These are phyloP conservation scores for Notholithocarpus densiflorus DNA, from an alignment of 306 rosid genomes.

Conservation along the genomic window DNA sequence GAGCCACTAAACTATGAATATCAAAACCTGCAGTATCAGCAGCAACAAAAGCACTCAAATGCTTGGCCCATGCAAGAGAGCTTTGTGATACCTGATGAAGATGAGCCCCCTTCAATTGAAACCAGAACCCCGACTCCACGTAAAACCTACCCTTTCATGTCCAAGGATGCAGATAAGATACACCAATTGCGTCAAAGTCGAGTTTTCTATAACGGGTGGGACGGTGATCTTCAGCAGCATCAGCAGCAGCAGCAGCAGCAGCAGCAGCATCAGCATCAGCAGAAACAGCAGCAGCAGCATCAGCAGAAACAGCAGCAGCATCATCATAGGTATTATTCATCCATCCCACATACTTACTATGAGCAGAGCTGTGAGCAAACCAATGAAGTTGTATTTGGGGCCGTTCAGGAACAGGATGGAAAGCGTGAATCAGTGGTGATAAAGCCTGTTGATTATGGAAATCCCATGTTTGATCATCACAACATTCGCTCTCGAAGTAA, in stretches of 20 bases:
- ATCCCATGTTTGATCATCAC: conserved; percentile 46
- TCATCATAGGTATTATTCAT: conserved; percentile 58
- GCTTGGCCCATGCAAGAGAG: conserved; percentile 89
- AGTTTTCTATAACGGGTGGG: conserved; percentile 72
- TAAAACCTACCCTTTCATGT: conserved; percentile 86
- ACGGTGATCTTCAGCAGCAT: conserved; percentile 50
- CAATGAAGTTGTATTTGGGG: conserved; percentile 77
- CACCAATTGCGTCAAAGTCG: conserved; percentile 71
- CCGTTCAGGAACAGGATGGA: conserved; percentile 69
- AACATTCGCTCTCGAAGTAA: conserved; percentile 44
- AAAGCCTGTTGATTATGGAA: conserved; percentile 65
- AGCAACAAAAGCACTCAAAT: conserved; percentile 45
- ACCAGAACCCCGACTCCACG: conserved; percentile 77
- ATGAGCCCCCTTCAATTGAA: conserved; percentile 81
- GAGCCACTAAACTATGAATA: conserved; percentile 37
- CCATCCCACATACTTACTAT: conserved; percentile 60
- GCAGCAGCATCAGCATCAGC: too few species aligned
- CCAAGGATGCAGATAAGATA: conserved; percentile 73
- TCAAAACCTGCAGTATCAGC: conserved; percentile 39
- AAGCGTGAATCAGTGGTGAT: conserved; percentile 41
- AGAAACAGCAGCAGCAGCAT: conserved; percentile 1
- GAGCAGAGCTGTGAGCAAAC: conserved; percentile 63
- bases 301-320: conserved; percentile 48
- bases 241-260: conserved; percentile 37
- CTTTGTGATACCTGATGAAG: conserved; percentile 74